A percentile compares a stretch with the other conserved stretches of the same genome.
Conservation (phyloP, 805 yeast species). For the Lipomyces spencermartinsiae region DNA sequence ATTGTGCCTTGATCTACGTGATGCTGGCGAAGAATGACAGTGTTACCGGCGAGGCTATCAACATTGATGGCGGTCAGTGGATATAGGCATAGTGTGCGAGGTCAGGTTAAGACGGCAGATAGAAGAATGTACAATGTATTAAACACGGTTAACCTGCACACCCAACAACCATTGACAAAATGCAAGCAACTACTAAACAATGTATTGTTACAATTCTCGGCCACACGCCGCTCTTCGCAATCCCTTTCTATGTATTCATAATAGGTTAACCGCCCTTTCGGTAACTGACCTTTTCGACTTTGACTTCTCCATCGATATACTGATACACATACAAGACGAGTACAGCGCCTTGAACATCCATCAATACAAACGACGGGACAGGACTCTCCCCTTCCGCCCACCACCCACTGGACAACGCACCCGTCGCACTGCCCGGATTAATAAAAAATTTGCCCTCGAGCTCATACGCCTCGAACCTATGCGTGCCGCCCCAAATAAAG, state of each 20-base stretch:
- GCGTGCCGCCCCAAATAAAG: slow-evolving; percentile 91
- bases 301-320: slow-evolving; percentile 77
- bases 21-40: slow-evolving; percentile 41
- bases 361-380: slow-evolving; percentile 86
- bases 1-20: slow-evolving; percentile 41
- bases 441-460: slow-evolving; percentile 90
- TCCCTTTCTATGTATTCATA: not conserved
- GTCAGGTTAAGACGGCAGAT: not conserved
- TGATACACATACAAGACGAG: slow-evolving; percentile 89
- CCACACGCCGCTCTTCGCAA: not conserved
- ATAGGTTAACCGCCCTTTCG: slow-evolving; percentile 52
- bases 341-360: slow-evolving; percentile 80
- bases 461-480: slow-evolving; percentile 89
- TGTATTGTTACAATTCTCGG: not conserved
- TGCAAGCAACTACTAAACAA: not conserved
- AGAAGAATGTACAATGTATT: not conserved
- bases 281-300: slow-evolving; percentile 84
- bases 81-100: not conserved
- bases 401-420: slow-evolving; percentile 77
- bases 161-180: not conserved
- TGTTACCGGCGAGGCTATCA: slow-evolving; percentile 43
- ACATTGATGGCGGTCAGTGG: slow-evolving; percentile 51
- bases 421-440: slow-evolving; percentile 98
- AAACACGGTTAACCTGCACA: not conserved
- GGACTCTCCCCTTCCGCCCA: slow-evolving; percentile 59